Conservation (phyloP, 768 basidiomycete species). For the Termitomyces heimii region DNA sequence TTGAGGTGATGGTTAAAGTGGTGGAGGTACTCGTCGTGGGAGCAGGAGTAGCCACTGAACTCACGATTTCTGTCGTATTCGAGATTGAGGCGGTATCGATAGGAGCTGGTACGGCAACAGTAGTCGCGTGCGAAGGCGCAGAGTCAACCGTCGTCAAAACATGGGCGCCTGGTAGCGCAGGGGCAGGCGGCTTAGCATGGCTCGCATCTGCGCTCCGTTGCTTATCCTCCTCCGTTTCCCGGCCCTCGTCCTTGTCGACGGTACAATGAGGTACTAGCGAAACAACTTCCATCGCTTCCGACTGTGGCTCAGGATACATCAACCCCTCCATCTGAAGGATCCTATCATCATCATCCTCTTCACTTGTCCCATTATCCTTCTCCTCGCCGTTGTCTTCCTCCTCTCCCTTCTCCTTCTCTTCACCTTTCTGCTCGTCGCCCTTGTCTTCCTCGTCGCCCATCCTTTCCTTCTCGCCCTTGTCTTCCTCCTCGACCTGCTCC, state of each 20-base stretch:
- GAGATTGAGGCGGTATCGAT: not conserved
- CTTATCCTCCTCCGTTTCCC: not conserved
- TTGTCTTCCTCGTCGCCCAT: too few relatives aligned
- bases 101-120: not conserved
- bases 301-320: not conserved
- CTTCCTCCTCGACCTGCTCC: not conserved
- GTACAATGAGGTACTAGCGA: not conserved
- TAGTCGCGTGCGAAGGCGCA: too few relatives aligned
- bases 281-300: not conserved
- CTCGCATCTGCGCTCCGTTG: not conserved
- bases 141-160: not conserved
- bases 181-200: not conserved
- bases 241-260: not conserved
- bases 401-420: too few relatives aligned
- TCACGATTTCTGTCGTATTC: not conserved
- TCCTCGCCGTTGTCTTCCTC: not conserved
- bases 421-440: too few relatives aligned
- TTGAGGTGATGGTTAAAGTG: not conserved
- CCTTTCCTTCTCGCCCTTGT: not conserved
- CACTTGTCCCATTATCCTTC: not conserved
- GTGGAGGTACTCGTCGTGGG: not conserved
- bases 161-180: not conserved
- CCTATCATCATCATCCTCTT: not conserved
- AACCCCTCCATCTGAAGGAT: not conserved
- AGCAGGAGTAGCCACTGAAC: not conserved